phyloP scores from a whole-genome alignment of 768 basidiomycete species.

The Boletus pseudopeckii region DNA sequence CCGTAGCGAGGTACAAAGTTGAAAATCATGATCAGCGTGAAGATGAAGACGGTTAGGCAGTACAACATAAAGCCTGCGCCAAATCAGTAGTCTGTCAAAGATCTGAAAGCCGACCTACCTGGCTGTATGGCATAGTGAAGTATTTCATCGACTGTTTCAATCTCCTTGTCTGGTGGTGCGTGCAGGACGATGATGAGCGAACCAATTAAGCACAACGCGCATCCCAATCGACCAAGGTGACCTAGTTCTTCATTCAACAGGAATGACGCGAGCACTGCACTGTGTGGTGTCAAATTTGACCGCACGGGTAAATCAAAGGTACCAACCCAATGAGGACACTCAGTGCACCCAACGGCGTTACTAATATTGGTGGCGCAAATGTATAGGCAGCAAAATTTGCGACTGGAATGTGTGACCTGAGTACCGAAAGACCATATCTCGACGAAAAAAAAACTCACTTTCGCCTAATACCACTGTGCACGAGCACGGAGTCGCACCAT shows the following conservation, averaged over 20 bases:
- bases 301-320: background rate
- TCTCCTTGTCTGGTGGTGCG: conserved; percentile 92
- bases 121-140: conserved; percentile 90
- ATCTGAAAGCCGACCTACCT: conserved; percentile 45
- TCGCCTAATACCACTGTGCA: conserved; percentile 90
- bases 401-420: conserved; percentile 37
- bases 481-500: background rate
- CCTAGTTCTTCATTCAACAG: conserved; percentile 92
- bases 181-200: conserved; percentile 94
- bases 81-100: conserved; percentile 7
- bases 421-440: background rate
- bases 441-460: conserved; percentile 45
- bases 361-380: conserved; percentile 95
- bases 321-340: conserved; percentile 94
- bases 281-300: conserved; percentile 32
- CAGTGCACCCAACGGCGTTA: conserved; percentile 96
- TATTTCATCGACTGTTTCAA: conserved; percentile 92
- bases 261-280: conserved; percentile 91
- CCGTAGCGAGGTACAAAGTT: conserved; percentile 81
- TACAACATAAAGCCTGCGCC: conserved; percentile 86
- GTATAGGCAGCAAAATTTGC: conserved; percentile 96
- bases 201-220: conserved; percentile 78
- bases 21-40: conserved; percentile 86
- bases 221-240: conserved; percentile 85
- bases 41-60: conserved; percentile 78